Base-by-base conservation (phyloP, 345 rosid genomes). In the Salix exigua region DNA sequence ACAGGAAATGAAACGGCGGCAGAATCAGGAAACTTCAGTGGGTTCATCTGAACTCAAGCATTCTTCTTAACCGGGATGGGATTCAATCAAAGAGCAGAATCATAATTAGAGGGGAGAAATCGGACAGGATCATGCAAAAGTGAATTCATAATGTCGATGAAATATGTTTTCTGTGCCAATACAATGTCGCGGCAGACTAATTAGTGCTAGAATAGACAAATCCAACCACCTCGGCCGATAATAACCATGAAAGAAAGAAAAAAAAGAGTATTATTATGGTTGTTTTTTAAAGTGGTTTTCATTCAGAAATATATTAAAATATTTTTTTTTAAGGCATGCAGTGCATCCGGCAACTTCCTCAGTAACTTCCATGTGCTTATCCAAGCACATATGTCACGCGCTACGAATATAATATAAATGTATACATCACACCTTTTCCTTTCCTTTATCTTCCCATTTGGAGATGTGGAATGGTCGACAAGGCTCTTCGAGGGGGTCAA, bases 251-350 rank as follows among this genome's bases (percentile, higher is more conserved):
- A 33, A 33, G 35, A n/a, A 53, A 35, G 2, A 31, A 31, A 31
- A 31, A 31, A 31, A 2, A 31, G 30, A 30, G 0, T 2, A 0
- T 30, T 30, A 31, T 31, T 31, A 0, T 0, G 0, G 0, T 33
- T 33, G 35, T 33, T 33, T 33, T 33, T 33, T 33, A 33, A 31
- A 31, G 0, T 31, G 0, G 3, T 31, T 30, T 31, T 4, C 0
- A 31, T 31, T 31, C 0, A 31, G 0, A 31, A 31, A 31, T 31
- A 31, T 0, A 31, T 30, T 0, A 30, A 31, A 4, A 31, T 31
- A 31, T 4, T 0, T 31, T 31, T 31, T 31, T 31, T 31, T 10
- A 42, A 2, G 46, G 46, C 13, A 42, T 42, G 46, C 13, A 42
- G 46, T 42, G 46, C 46, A 42, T 25, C 11, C 28, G 62, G 25